phyloP scores from a whole-genome alignment of 331 rosid species.

The Pyrus hybrid region DNA sequence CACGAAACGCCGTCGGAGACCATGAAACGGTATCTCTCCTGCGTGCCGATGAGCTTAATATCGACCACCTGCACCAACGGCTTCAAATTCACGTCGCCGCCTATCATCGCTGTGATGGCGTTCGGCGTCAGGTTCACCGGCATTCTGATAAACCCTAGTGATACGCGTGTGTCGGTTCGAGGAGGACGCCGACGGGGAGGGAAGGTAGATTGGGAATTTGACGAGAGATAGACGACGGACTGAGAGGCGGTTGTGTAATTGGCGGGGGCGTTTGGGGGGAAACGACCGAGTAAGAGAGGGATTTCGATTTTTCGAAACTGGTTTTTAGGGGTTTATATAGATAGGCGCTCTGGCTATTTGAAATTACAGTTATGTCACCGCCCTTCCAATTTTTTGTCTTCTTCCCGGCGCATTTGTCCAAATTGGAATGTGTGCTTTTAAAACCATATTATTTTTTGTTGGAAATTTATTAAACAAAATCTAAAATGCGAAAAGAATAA shows the following conservation, averaged over 20 bases:
- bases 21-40: constrained; percentile 66
- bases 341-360: neutral
- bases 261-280: neutral
- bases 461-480: too few relatives aligned
- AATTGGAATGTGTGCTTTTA: too few relatives aligned
- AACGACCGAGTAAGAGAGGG: neutral
- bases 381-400: neutral
- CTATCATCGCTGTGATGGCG: constrained; percentile 54
- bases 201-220: neutral
- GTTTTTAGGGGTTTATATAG: neutral
- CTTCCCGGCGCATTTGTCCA: neutral
- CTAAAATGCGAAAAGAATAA: too few relatives aligned
- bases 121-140: constrained; percentile 75
- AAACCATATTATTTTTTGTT: too few relatives aligned
- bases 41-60: constrained; percentile 35
- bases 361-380: constrained; percentile 4
- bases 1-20: constrained; percentile 61
- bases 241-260: neutral
- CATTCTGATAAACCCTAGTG: constrained; percentile 33
- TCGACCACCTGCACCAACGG: constrained; percentile 81
- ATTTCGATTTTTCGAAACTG: neutral
- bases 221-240: neutral
- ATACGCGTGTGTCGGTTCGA: neutral
- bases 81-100: constrained; percentile 70
- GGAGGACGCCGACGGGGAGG: neutral